phyloP scores from a whole-genome alignment of 306 rosid species.

The Trifolium repens region DNA sequence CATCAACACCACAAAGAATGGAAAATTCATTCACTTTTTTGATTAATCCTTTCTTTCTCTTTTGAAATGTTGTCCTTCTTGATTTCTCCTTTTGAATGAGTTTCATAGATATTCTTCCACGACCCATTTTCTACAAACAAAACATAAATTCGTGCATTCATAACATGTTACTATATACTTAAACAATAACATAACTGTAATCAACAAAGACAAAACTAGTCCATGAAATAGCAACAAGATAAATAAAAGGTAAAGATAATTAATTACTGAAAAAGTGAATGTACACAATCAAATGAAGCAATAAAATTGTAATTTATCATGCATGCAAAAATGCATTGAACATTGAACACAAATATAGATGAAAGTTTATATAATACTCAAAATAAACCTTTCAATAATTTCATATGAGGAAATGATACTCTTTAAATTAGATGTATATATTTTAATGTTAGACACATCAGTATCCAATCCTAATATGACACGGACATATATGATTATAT shows the following conservation, averaged over 20 bases:
- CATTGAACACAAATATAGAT: not conserved
- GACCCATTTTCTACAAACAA: constrained; percentile 41
- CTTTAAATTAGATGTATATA: no score
- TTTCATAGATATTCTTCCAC: constrained; percentile 43
- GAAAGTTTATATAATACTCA: not conserved
- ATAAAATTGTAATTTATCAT: not conserved
- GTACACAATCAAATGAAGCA: not conserved
- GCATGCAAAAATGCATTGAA: not conserved
- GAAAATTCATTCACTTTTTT: constrained; percentile 41
- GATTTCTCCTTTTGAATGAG: constrained; percentile 39
- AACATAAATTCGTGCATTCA: not conserved
- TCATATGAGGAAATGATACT: no score
- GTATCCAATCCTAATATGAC: no score
- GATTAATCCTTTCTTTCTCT: constrained; percentile 36
- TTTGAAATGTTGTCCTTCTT: constrained; percentile 37
- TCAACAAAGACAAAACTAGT: not conserved
- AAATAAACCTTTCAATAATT: no score
- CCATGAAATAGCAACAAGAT: no score
- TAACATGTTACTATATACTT: not conserved
- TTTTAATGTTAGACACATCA: no score
- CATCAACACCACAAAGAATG: constrained; percentile 42
- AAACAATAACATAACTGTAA: not conserved
- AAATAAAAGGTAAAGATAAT: not conserved
- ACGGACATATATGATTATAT: no score
- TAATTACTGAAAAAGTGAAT: not conserved